These are phyloP conservation scores for Funneliformis caledonium DNA, from an alignment of 371 early-diverging fungal genomes.

Conservation along the genomic window DNA sequence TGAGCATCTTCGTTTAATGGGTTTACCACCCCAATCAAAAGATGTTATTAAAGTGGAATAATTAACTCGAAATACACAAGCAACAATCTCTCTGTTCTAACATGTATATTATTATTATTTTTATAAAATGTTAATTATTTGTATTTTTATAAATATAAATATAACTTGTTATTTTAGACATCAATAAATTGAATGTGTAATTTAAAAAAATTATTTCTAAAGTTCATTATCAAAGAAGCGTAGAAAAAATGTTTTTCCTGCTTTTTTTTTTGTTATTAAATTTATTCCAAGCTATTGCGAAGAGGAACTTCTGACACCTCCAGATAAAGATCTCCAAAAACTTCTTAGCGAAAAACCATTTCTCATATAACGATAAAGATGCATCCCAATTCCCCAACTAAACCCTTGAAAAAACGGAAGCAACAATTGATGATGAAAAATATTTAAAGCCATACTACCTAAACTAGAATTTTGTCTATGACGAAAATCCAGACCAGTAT, in stretches of 20 bases:
- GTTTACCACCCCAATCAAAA: slow-evolving; percentile 48
- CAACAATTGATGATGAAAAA: slow-evolving; percentile 47
- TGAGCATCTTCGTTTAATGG: slow-evolving; percentile 51
- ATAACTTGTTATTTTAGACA: not conserved
- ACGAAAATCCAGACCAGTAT: not conserved
- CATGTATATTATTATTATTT: not conserved
- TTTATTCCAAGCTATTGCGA: not conserved
- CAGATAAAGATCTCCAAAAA: not conserved
- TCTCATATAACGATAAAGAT: slow-evolving; percentile 34
- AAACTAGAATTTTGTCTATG: slow-evolving; percentile 6
- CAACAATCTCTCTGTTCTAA: not conserved
- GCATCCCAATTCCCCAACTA: slow-evolving; percentile 48
- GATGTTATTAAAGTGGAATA: slow-evolving; percentile 2
- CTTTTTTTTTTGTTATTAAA: no score
- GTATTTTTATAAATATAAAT: no score
- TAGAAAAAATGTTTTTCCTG: no score
- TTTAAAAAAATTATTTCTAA: no score
- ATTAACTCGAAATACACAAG: not conserved
- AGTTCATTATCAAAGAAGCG: no score
- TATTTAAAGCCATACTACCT: slow-evolving; percentile 40
- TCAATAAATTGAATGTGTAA: no score
- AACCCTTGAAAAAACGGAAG: slow-evolving; percentile 52
- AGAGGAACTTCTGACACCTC: not conserved
- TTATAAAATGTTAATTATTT: no score
- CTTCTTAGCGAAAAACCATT: not conserved